Conservation (phyloP, 1,284 basidiomycete species). For the Bondarzewia mesenterica region DNA sequence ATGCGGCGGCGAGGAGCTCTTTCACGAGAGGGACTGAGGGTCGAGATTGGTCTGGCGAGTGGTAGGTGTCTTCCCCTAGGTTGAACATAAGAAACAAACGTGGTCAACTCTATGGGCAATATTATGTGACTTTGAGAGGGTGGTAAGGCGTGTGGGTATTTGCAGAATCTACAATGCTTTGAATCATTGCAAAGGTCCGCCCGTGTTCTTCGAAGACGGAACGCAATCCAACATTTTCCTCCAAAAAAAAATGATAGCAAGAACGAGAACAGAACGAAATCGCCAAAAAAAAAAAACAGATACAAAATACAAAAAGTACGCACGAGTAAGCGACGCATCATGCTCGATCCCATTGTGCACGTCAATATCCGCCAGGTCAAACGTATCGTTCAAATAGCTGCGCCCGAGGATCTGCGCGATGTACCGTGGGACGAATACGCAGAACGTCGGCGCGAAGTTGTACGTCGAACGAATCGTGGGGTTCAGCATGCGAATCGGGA, state of each 20-base stretch:
- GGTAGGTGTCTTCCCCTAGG: slow-evolving; percentile 49
- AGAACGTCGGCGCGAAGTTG: slow-evolving; percentile 65
- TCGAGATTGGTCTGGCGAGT: slow-evolving; percentile 44
- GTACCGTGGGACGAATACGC: slow-evolving; percentile 51
- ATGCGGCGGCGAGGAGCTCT: slow-evolving; percentile 50
- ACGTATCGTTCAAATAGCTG: slow-evolving; percentile 46
- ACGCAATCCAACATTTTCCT: too few relatives aligned
- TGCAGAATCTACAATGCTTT: too few relatives aligned
- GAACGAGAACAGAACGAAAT: background rate
- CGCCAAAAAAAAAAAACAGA: background rate
- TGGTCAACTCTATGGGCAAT: background rate
- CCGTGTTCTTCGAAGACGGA: background rate
- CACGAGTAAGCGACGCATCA: slow-evolving; percentile 65
- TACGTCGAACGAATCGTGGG: slow-evolving; percentile 41
- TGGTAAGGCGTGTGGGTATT: too few relatives aligned
- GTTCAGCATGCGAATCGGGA: slow-evolving; percentile 54
- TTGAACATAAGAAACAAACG: background rate
- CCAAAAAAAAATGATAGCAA: too few relatives aligned
- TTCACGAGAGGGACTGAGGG: slow-evolving; percentile 41
- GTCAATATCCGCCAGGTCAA: slow-evolving; percentile 57
- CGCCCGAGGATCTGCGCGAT: slow-evolving; percentile 49
- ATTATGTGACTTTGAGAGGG: too few relatives aligned
- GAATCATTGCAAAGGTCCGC: too few relatives aligned
- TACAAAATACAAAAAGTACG: too few relatives aligned
- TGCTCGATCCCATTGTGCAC: slow-evolving; percentile 76